Percentiles rank a stretch among this genome's conserved stretches.
phyloP scores from a whole-genome alignment of 352 stramenopile genomes.

The Phytopythium montanum region DNA sequence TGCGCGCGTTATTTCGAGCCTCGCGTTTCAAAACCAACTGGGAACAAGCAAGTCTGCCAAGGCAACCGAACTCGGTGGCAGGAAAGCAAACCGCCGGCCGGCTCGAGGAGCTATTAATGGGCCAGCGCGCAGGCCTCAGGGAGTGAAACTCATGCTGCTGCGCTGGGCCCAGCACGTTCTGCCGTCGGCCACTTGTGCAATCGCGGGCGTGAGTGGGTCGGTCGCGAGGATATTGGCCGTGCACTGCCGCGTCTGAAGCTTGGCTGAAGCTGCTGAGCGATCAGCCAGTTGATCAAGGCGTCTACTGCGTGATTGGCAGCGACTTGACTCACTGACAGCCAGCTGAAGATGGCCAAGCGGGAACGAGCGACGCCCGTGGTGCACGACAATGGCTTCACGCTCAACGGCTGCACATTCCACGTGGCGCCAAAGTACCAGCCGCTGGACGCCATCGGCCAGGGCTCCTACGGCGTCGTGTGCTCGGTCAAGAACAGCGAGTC shows the following conservation, averaged over 20 bases:
- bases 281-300: neutral
- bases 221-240: neutral
- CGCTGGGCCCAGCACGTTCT: neutral
- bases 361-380: constrained; percentile 55
- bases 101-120: constrained; percentile 3
- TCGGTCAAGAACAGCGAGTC: constrained; percentile 78
- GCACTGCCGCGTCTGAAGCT: neutral
- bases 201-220: constrained; percentile 2
- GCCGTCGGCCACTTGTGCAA: constrained; percentile 8
- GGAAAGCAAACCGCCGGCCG: constrained; percentile 1
- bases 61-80: neutral
- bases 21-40: constrained; percentile 24
- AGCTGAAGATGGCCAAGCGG: constrained; percentile 48
- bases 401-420: constrained; percentile 83
- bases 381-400: constrained; percentile 72
- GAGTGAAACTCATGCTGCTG: constrained; percentile 7
- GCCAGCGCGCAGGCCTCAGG: neutral
- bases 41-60: neutral
- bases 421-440: constrained; percentile 80
- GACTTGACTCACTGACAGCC: neutral
- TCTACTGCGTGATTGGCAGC: neutral
- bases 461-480: constrained; percentile 94
- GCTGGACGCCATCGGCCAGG: constrained; percentile 87
- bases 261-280: constrained; percentile 4
- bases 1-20: constrained; percentile 11